These are phyloP conservation scores for Daldinia eschscholtzii DNA, from an alignment of 2,329 filamentous ascomycete species.

Conservation along the genomic window DNA sequence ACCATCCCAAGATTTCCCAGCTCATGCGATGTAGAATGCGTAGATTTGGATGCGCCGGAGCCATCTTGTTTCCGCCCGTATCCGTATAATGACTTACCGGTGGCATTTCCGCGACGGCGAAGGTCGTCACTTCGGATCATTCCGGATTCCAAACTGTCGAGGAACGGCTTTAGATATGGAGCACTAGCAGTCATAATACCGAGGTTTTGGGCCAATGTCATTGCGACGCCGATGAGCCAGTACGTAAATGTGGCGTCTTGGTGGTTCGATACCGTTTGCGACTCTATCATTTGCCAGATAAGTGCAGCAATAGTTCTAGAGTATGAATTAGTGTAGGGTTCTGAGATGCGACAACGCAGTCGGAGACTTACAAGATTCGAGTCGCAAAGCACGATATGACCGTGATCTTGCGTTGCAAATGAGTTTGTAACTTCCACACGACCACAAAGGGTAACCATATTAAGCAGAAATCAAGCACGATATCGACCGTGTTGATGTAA, in stretches of 20 bases:
- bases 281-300: slow-evolving; percentile 16
- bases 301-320: slow-evolving; percentile 23
- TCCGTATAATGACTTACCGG: slow-evolving; percentile 19
- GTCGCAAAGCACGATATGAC: slow-evolving; percentile 30
- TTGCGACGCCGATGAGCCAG: slow-evolving; percentile 24
- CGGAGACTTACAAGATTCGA: slow-evolving; percentile 30
- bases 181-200: slow-evolving; percentile 36
- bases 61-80: slow-evolving; percentile 6
- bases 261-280: background rate
- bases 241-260: slow-evolving; percentile 23
- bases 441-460: slow-evolving; percentile 29
- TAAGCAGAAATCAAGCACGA: slow-evolving; percentile 26
- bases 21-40: slow-evolving; percentile 16
- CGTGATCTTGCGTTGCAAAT: slow-evolving; percentile 17
- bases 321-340: background rate
- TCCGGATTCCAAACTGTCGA: slow-evolving; percentile 36
- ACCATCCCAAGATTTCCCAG: slow-evolving; percentile 13
- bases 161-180: slow-evolving; percentile 36
- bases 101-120: background rate
- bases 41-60: slow-evolving; percentile 11
- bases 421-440: slow-evolving; percentile 22
- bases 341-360: background rate
- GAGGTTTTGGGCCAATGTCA: slow-evolving; percentile 13
- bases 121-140: slow-evolving; percentile 29
- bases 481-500: slow-evolving; percentile 22